Base-by-base conservation (phyloP, 352 stramenopile genomes). In the Peronospora farinosa region DNA sequence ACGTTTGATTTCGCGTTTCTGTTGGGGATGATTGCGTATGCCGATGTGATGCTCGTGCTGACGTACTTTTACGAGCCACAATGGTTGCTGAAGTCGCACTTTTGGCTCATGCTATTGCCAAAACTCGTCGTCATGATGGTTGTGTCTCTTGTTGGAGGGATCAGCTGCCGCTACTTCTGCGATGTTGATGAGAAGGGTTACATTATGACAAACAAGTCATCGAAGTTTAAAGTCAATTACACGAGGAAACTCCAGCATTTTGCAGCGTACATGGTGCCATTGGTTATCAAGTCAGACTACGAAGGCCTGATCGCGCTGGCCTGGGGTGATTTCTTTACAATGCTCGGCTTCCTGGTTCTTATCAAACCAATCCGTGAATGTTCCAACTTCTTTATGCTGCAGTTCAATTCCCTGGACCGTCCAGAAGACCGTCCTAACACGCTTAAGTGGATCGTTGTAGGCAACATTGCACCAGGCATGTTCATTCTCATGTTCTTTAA, bases 181-280 rank as follows among this genome's bases (percentile, higher is more conserved):
- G 73, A 78, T 25, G 79, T 92, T 1, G 78, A 92, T 44, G 72
- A 82, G 17, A 77, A 78, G 45, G 82, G 79, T 8, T 92, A 92
- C 64, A 86, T 92, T 42, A 86, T 92, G 60, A 92, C 82, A 27
- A 86, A 89, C 63, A 84, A 80, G 61, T 83, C 65, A 51, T 92
- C 82, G 25, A 67, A 51, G 25, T 92, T 92, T 66, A 92, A 92
- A 62, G 82, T 92, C 47, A 92, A 92, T 69, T 92, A 92, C 69
- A 92, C 82, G 7, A 75, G 82, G 16, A 92, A 92, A 65, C 57
- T 92, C 36, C 79, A 91, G 66, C 75, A 88, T 40, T 82, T 92
- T 17, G 82, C 82, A 0, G 82, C 82, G 7, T 92, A 91, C 60
- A 73, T 91, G 60, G 76, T 91, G 45, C 82, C 82, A 32, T 59